Base-by-base conservation (phyloP, 1,139 yeast genomes). In the Candida pseudocylindracea region DNA sequence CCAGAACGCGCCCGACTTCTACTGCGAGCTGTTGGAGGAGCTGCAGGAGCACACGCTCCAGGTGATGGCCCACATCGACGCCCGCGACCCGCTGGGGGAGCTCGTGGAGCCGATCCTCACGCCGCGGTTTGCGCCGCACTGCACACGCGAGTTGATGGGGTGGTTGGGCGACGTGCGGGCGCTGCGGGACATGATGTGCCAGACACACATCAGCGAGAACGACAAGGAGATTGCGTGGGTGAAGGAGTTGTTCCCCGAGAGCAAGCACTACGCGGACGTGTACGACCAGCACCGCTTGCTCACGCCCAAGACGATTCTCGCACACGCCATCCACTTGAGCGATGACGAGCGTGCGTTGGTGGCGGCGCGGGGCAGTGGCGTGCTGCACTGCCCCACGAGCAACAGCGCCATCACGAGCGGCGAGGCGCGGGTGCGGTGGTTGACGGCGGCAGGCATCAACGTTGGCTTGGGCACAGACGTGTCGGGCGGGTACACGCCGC, bases 51-150 rank as follows among this genome's bases (percentile, higher is more conserved):
- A 75, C 7, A 73, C 76, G 42, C 44, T 59, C 13, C 54, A 59
- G 10, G 67, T 83, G 4, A 61, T 76, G 8, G 54, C 63, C 4
- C 71, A 75, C 46, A 58, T 81, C 31, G 50, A 56, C 12, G 38
- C 45, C 10, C 46, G 57, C 33, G 75, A 74, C 39, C 10, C 26
- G 26, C 74, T 83, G 1, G 41, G 43, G 31, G 35, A 52, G 6
- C 59, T 79, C 31, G 51, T 58, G n/a, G 55, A 61, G 32, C 93
- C 96, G 0, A 71, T 85, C 24, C 45, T 88, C 7, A 88, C 98
- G 0, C 98, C 98, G 5, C 57, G 98, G 37, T 88, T 88, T 57
- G 98, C 96, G 0, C 94, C 94, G 1, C 69, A 81, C 12, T 88
- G 96, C 46, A 59, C 83, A 2, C 54, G 65, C 27, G 61, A 65